Percentiles rank a stretch among this genome's conserved stretches.
These are phyloP conservation scores for Schizonepeta tenuifolia DNA, from an alignment of 257 asterid genomes.

Conservation along the genomic window DNA sequence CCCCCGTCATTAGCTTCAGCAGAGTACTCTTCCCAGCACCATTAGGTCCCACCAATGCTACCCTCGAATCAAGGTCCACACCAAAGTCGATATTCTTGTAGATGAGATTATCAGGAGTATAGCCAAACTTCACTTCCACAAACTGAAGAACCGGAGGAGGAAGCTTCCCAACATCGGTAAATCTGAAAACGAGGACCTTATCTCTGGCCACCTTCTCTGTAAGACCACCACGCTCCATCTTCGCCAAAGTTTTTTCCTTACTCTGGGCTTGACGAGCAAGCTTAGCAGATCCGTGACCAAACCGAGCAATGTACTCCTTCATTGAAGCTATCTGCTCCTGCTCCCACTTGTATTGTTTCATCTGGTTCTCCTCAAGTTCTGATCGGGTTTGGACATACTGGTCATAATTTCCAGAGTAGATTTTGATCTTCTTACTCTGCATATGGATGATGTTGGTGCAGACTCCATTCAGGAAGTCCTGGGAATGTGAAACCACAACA, in stretches of 20 bases:
- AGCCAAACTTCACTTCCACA: slow-evolving; percentile 88
- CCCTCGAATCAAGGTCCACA: slow-evolving; percentile 92
- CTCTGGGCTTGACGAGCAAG: slow-evolving; percentile 99
- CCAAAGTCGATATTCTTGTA: slow-evolving; percentile 92
- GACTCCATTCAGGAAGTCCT: slow-evolving; percentile 95
- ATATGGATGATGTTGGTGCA: slow-evolving; percentile 97
- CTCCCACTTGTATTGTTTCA: slow-evolving; percentile 98
- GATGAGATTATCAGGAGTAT: slow-evolving; percentile 83
- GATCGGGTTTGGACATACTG: slow-evolving; percentile 91
- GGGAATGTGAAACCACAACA: slow-evolving; percentile 97
- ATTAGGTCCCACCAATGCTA: slow-evolving; percentile 97
- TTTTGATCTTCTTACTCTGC: slow-evolving; percentile 85
- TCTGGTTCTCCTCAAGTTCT: slow-evolving; percentile 96
- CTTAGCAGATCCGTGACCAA: slow-evolving; percentile 98
- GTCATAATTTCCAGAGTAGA: slow-evolving; percentile 86
- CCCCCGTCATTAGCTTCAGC: slow-evolving; percentile 97
- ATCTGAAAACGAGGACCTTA: slow-evolving; percentile 73
- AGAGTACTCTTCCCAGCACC: slow-evolving; percentile 99
- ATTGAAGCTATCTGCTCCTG: slow-evolving; percentile 94
- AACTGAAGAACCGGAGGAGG: slow-evolving; percentile 99
- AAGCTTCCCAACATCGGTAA: slow-evolving; percentile 87
- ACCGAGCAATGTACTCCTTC: slow-evolving; percentile 99
- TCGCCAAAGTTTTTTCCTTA: slow-evolving; percentile 92
- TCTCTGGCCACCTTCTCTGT: slow-evolving; percentile 85
- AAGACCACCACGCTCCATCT: slow-evolving; percentile 98